Base-by-base conservation (phyloP, 2,329 filamentous ascomycete genomes). In the Sarocladiaceae sp. region DNA sequence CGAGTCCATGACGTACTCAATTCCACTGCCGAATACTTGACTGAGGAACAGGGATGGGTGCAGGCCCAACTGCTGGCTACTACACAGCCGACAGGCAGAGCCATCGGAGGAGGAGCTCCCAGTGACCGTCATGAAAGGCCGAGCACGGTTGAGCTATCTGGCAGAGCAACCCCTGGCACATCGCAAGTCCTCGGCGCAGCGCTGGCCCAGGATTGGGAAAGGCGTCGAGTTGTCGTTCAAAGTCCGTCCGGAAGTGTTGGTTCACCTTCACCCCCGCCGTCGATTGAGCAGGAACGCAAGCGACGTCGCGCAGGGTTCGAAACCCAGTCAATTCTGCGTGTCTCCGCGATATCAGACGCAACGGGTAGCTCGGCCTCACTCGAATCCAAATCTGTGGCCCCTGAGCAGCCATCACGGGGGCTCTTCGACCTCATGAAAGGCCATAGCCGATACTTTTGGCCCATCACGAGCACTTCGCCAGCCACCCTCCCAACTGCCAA, bases 231-330 rank as follows among this genome's bases (percentile, higher is more conserved):
- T 6, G 55, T 62, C 20, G 62, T 71, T n/a, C 54, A 62, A 35
- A 68, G 66, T 46, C 68, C 67, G 1, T 56, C 55, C 25, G 46
- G 53, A 6, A 53, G 59, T 25, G 44, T 52, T 3, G 17, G 53
- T n/a, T 59, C 59, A 8, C 60, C 61, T 2, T 60, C 56, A 2
- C 56, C 55, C 5, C 62, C 65, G 5, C 64, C 59, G n/a, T 69
- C 69, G 1, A 52, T 71, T 28, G 55, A 62, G 42, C 64, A 72
- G 44, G 70, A 73, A 54, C 66, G 71, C 54, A 56, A 58, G 12
- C 62, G 64, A 20, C 64, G 70, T 25, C 61, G 70, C 29, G 64
- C 62, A 47, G 58, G 58, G 3, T 54, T 37, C 4, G 55, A 57
- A 13, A 63, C 66, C 5, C 65, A 63, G 1, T 66, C 70, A 1